Evolutionary conservation across 495 filamentous ascomycete genomes (phyloP), one percentile per base, ranked within the genome.

Genomic region (Aspergillus olivimuriae): DNA sequence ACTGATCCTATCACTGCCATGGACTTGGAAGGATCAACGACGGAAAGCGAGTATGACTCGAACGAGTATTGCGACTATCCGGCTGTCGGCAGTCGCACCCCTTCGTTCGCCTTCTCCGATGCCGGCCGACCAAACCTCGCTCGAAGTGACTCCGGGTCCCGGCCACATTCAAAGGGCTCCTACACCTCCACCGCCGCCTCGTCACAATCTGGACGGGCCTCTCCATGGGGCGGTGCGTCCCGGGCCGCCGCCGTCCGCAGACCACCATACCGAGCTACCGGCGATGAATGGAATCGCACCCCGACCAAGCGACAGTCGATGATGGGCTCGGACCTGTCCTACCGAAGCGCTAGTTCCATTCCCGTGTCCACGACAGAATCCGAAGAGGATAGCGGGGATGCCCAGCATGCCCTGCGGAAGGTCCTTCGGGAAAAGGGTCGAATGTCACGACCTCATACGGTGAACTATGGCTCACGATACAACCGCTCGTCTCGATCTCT

Each of bases 31-130:
- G 70, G 68, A 16, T 73, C 68, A 11, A 49, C 67, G 12, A 70
- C 71, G 3, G 69, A 72, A 34, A 74, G 67, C 39, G 73, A 76
- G 20, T 69, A 55, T 32, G 68, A 74, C 42, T 83, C 77, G 6
- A 81, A 79, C 0, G 77, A 80, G 14, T 83, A 81, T 50, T 80
- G 80, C 9, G 82, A 86, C 26, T 77, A 80, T 26, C 80, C 82
- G 17, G 72, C 81, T 42, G 65, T 84, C 28, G 76, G 76, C 38
- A 86, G 83, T 46, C 69, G 78, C 36, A 78, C 75, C 26, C 59
- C 66, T 37, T 86, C 77, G 21, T 87, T 83, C 57, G 70, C 73
- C 7, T 66, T 78, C 24, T 81, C 76, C 4, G 71, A 75, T n/a
- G 65, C 57, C 32, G 70, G 67, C 22, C 69, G 72, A 26, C 59